These are phyloP conservation scores for Blastomyces emzantsi DNA, from an alignment of 2,329 filamentous ascomycete genomes.

Conservation along the genomic window DNA sequence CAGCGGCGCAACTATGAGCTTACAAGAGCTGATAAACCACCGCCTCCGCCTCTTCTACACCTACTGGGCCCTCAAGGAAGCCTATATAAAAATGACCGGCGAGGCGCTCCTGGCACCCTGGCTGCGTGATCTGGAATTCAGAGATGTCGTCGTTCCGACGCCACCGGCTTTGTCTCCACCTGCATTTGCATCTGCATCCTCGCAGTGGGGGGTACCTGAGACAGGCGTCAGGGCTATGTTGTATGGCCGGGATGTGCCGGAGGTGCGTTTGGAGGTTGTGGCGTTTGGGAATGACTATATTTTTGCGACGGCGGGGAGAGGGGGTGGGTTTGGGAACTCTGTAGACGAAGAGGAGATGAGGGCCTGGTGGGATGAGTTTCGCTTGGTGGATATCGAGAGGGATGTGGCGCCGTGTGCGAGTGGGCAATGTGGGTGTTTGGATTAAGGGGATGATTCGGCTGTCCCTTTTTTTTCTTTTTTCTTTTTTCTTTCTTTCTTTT, in stretches of 20 bases:
- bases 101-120: slow-evolving; percentile 54
- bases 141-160: slow-evolving; percentile 45
- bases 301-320: slow-evolving; percentile 46
- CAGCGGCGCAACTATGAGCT: slow-evolving; percentile 17
- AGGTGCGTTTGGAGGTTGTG: slow-evolving; percentile 50
- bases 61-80: slow-evolving; percentile 57
- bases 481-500: neutral
- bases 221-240: slow-evolving; percentile 43
- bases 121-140: slow-evolving; percentile 53
- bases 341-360: slow-evolving; percentile 10
- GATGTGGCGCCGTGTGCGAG: slow-evolving; percentile 38
- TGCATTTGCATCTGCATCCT: slow-evolving; percentile 22
- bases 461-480: too few relatives aligned
- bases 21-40: slow-evolving; percentile 40
- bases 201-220: slow-evolving; percentile 31
- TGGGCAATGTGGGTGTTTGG: slow-evolving; percentile 30
- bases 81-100: slow-evolving; percentile 58
- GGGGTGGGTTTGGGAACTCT: slow-evolving; percentile 24
- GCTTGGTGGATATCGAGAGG: slow-evolving; percentile 39
- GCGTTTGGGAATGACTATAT: slow-evolving; percentile 52
- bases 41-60: slow-evolving; percentile 55
- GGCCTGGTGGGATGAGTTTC: slow-evolving; percentile 35
- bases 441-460: neutral
- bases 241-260: slow-evolving; percentile 38
- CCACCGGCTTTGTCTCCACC: slow-evolving; percentile 5